Evolutionary conservation across 2,329 filamentous ascomycete genomes (phyloP), one percentile per base, ranked within the genome.

Genomic region (Trichoderma simmonsii): DNA sequence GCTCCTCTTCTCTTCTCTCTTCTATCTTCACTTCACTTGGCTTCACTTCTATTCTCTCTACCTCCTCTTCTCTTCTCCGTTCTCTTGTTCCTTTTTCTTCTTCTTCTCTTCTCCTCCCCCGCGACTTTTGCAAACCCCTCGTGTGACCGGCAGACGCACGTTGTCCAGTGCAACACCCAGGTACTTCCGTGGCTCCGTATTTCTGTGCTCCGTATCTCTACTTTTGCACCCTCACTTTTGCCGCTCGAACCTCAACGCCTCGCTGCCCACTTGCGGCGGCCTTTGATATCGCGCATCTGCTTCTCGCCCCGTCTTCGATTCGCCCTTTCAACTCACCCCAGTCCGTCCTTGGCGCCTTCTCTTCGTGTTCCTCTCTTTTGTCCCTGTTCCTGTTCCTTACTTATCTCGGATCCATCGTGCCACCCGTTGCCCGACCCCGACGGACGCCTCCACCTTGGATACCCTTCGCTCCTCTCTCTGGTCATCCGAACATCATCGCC

Each of bases 251-350:
- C 28, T 59, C 30, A 6, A 21, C 57, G 28, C 57, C 39, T 54
- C 36, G 36, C 28, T 62, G 39, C 39, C 39, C 7, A 32, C 28
- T 24, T 70, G 28, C 60, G 66, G 39, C 56, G 24, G 18, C 66
- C 26, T 59, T 68, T 70, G 66, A 70, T 51, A 70, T 61, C 66
- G 57, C 66, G 66, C 66, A 48, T 34, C 69, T 43, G 69, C 51
- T 48, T 66, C 62, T 62, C 67, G 26, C 30, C 39, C 30, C 30
- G 26, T 71, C 69, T 57, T 71, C 61, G 34, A 57, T 71, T 71
- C 51, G 68, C 30, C 48, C 61, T 34, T 34, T 57, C n/a, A 64
- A 57, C 68, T 63, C 68, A 63, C 68, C 68, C 39, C 60, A 63
- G 48, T 71, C 68, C 56, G 36, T 65, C 61, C 61, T 71, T 65